Conservation (phyloP, 306 rosid species). For the Myrica gale region DNA sequence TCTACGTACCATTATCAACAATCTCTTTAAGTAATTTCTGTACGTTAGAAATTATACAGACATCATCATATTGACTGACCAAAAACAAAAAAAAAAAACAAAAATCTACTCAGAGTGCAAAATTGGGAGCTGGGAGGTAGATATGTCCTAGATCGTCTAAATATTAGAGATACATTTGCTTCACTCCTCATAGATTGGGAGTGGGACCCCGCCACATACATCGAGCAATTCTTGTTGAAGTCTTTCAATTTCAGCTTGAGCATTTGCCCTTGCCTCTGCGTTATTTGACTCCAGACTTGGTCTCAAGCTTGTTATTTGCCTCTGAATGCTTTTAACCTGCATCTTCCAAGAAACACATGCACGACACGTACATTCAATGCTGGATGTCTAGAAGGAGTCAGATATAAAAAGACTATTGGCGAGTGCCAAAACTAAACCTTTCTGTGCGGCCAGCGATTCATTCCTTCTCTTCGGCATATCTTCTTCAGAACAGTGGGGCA, state of each 20-base stretch:
- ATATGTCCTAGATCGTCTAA: not conserved
- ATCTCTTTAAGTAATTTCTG: too few species aligned
- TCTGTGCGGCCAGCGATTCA: conserved; percentile 76
- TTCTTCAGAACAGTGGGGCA: conserved; percentile 71
- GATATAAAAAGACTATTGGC: not conserved
- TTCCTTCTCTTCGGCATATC: conserved; percentile 52
- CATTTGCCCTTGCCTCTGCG: conserved; percentile 30
- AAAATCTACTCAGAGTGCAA: too few species aligned
- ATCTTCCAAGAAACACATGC: not conserved
- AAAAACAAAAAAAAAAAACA: too few species aligned
- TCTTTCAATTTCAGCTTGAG: conserved; percentile 45
- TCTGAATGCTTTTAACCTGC: conserved; percentile 50
- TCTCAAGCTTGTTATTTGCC: conserved; percentile 35
- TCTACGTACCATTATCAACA: too few species aligned
- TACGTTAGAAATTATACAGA: too few species aligned
- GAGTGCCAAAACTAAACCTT: conserved; percentile 43
- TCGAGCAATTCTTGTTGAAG: conserved; percentile 39
- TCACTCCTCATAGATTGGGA: not conserved
- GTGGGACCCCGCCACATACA: conserved; percentile 37
- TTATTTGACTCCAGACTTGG: conserved; percentile 17
- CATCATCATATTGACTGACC: too few species aligned
- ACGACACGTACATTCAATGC: not conserved
- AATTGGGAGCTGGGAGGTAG: not conserved
- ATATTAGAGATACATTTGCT: not conserved
- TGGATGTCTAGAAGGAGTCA: too few species aligned